Evolutionary conservation across 768 basidiomycete species (phyloP).

Genomic region (Pleurotus platypus): DNA sequence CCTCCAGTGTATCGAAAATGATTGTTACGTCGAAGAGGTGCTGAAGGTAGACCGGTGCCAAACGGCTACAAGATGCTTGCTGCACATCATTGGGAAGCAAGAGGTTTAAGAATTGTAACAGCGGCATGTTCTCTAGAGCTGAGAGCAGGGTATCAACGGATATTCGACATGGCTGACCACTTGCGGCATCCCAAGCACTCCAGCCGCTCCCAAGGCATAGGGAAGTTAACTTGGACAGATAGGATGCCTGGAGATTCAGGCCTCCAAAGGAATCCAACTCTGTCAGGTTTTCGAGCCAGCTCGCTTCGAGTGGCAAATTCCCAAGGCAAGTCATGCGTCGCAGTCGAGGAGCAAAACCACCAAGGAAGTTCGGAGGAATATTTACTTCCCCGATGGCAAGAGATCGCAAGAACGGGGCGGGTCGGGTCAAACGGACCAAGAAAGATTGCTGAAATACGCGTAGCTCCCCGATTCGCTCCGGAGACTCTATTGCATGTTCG

Average conservation of each 20-base stretch:
- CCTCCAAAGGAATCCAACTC: too few relatives aligned
- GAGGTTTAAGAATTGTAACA: background rate
- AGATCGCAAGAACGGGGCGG: background rate
- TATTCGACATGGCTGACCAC: background rate
- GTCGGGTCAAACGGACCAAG: background rate
- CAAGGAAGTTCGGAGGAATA: background rate
- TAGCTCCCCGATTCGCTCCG: too few relatives aligned
- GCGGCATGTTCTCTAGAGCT: background rate
- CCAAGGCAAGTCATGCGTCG: background rate
- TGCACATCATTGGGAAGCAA: background rate
- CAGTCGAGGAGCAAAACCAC: background rate
- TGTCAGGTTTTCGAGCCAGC: too few relatives aligned
- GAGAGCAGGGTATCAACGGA: background rate
- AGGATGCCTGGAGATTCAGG: background rate
- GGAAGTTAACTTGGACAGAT: background rate
- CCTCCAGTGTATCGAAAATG: background rate
- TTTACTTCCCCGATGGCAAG: background rate
- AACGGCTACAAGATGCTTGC: too few relatives aligned
- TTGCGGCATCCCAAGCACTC: background rate
- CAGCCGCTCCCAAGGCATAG: background rate
- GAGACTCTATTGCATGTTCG: too few relatives aligned
- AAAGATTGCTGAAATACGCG: too few relatives aligned
- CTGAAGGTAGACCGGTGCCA: background rate
- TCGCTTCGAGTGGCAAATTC: background rate
- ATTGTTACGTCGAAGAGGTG: background rate